phyloP scores from a whole-genome alignment of 306 rosid species.

The Calophaca sinica region DNA sequence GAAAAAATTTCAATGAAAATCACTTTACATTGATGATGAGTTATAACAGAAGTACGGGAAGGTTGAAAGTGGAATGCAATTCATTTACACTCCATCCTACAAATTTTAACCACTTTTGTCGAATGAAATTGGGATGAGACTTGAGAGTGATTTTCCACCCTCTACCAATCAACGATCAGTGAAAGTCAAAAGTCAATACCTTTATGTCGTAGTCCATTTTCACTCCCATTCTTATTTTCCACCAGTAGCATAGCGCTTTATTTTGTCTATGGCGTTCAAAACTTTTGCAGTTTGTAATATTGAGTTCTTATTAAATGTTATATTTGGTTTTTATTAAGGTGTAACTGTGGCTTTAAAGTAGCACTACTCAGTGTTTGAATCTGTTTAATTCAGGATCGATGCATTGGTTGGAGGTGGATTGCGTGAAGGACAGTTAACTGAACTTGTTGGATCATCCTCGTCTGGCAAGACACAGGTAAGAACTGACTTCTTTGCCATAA shows the following conservation, averaged over 20 bases:
- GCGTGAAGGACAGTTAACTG: slow-evolving; percentile 78
- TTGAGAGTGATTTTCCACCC: slow-evolving; percentile 3
- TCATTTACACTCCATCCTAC: slow-evolving; percentile 11
- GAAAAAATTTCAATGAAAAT: not conserved
- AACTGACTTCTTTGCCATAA: not conserved
- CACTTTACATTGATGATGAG: not conserved
- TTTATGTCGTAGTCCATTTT: no score
- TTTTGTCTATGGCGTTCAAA: not conserved
- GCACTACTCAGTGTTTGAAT: slow-evolving; percentile 39
- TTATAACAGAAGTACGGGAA: not conserved
- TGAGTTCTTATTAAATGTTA: slow-evolving; percentile 23
- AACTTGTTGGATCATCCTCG: slow-evolving; percentile 88
- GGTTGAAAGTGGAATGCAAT: slow-evolving; percentile 24
- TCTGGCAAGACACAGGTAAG: slow-evolving; percentile 90
- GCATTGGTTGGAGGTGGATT: slow-evolving; percentile 84
- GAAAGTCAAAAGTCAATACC: no score
- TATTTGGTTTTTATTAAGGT: slow-evolving; percentile 30
- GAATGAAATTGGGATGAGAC: not conserved
- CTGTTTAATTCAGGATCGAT: slow-evolving; percentile 66
- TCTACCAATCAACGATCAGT: not conserved
- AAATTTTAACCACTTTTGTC: not conserved
- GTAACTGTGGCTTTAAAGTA: not conserved
- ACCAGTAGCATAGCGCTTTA: no score
- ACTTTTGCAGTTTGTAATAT: slow-evolving; percentile 25
- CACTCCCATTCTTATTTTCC: no score